phyloP scores from a whole-genome alignment of 345 rosid species.

The Rhizophora apiculata region DNA sequence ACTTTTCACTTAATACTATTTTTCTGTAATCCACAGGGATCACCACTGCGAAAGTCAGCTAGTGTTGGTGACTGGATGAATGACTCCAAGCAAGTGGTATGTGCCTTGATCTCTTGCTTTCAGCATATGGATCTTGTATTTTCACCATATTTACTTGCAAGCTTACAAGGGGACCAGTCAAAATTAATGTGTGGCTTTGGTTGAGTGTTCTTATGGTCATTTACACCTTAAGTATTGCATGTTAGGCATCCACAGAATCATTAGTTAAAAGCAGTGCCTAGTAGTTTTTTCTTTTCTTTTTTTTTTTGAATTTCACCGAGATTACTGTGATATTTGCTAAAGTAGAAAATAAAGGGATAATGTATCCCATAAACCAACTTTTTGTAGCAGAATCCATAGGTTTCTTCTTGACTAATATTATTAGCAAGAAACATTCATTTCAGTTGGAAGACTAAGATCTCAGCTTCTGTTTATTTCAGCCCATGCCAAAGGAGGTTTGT shows the following conservation, averaged over 20 bases:
- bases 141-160: background rate
- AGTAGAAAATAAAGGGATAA: too few species aligned
- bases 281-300: too few species aligned
- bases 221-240: too few species aligned
- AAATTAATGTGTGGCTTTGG: background rate
- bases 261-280: too few species aligned
- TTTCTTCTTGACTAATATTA: background rate
- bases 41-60: conserved; percentile 94
- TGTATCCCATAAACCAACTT: background rate
- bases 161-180: too few species aligned
- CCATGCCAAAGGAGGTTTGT: conserved; percentile 50
- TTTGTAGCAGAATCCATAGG: background rate
- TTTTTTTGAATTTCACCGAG: too few species aligned
- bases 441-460: background rate
- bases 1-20: conserved; percentile 23
- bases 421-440: background rate
- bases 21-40: conserved; percentile 48
- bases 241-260: too few species aligned
- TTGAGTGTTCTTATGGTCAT: background rate
- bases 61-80: conserved; percentile 89
- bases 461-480: conserved; percentile 38
- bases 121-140: background rate
- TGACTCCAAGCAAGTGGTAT: conserved; percentile 64
- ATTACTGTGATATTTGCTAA: too few species aligned
- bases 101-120: conserved; percentile 20